Evolutionary conservation across 2,329 filamentous ascomycete species (phyloP).

Genomic region (Stemphylium lycopersici): DNA sequence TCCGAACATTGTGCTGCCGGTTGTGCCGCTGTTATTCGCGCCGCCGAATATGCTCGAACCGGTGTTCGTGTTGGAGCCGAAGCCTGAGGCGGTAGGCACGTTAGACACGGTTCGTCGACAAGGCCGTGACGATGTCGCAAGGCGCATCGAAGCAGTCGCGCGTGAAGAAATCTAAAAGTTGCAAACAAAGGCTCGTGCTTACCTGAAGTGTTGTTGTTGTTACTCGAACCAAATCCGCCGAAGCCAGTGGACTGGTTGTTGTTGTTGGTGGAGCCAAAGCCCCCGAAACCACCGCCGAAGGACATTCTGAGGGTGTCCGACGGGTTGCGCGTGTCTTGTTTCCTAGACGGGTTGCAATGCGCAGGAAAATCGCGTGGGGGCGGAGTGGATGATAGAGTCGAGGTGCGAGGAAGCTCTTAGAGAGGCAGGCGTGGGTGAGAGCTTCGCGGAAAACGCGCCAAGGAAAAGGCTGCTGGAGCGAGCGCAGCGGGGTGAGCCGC

Average conservation of each 20-base stretch:
- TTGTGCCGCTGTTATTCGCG: slow-evolving; percentile 34
- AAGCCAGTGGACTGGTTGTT: slow-evolving; percentile 36
- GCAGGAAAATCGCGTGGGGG: slow-evolving; percentile 24
- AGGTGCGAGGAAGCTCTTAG: slow-evolving; percentile 23
- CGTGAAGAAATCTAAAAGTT: slow-evolving; percentile 18
- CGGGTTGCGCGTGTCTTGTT: slow-evolving; percentile 29
- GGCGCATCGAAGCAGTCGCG: slow-evolving; percentile 38
- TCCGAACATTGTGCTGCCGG: slow-evolving; percentile 42
- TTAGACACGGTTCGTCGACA: slow-evolving; percentile 46
- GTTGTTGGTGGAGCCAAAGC: slow-evolving; percentile 53
- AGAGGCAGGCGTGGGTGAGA: slow-evolving; percentile 27
- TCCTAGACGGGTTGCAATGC: slow-evolving; percentile 26
- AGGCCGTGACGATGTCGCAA: slow-evolving; percentile 35
- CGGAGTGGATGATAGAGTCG: slow-evolving; percentile 25
- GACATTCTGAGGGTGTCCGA: slow-evolving; percentile 40
- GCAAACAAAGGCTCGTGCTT: slow-evolving; percentile 49
- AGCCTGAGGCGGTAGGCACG: slow-evolving; percentile 49
- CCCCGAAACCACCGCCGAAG: slow-evolving; percentile 59
- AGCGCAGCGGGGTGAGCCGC: slow-evolving; percentile 26
- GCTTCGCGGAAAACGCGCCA: slow-evolving; percentile 45
- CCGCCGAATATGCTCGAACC: slow-evolving; percentile 44
- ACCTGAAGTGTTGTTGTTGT: slow-evolving; percentile 53
- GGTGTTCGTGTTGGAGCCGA: slow-evolving; percentile 45
- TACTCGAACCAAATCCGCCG: slow-evolving; percentile 52
- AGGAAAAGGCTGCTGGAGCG: slow-evolving; percentile 27